Evolutionary conservation across 768 basidiomycete genomes (phyloP).

Genomic region (Leccinum barrowsii): DNA sequence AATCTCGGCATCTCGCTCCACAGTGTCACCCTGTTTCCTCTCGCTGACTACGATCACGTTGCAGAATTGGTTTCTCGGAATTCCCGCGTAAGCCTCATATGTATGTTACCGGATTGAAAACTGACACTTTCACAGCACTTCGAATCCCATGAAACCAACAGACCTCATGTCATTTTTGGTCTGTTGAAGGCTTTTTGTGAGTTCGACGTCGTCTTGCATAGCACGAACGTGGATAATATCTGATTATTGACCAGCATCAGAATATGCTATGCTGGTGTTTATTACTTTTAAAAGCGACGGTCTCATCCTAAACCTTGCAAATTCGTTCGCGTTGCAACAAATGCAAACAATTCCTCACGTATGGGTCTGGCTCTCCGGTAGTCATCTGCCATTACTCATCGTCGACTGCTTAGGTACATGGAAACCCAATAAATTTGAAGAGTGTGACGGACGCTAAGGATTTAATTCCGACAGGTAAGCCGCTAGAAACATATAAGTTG

Average conservation of each 20-base stretch:
- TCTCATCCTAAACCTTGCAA: neutral
- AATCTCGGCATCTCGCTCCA: slow-evolving; percentile 39
- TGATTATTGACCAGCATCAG: neutral
- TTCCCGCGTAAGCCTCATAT: slow-evolving; percentile 26
- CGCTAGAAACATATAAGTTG: neutral
- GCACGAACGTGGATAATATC: neutral
- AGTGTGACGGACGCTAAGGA: slow-evolving; percentile 14
- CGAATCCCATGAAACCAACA: neutral
- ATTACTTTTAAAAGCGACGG: neutral
- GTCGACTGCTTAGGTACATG: slow-evolving; percentile 42
- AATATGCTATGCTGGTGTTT: neutral
- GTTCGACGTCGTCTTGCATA: neutral
- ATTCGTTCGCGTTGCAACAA: slow-evolving; percentile 7
- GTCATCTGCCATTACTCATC: neutral
- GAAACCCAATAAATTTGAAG: slow-evolving; percentile 35
- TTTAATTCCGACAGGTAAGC: slow-evolving; percentile 4
- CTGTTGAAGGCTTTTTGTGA: slow-evolving; percentile 6
- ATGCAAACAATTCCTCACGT: slow-evolving; percentile 1
- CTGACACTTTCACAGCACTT: neutral
- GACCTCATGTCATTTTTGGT: slow-evolving; percentile 1
- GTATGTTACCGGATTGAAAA: neutral
- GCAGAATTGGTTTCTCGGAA: slow-evolving; percentile 30
- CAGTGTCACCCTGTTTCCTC: slow-evolving; percentile 38
- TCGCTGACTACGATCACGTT: slow-evolving; percentile 45
- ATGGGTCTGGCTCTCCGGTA: neutral